These are phyloP conservation scores for Fusarium lateritium DNA, from an alignment of 2,329 filamentous ascomycete species.

Conservation along the genomic window DNA sequence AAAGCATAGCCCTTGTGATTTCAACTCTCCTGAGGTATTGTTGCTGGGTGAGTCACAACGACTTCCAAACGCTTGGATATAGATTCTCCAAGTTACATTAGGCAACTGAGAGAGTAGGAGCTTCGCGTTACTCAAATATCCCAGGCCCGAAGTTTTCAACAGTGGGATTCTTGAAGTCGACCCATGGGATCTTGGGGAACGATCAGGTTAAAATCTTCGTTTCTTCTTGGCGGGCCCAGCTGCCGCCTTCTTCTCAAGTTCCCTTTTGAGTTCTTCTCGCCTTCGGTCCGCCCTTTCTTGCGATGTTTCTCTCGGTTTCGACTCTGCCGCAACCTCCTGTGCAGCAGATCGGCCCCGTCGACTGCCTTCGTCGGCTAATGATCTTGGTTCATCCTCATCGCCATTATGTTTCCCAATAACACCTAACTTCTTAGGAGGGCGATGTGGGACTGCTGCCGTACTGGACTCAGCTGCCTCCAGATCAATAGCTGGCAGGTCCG, in stretches of 20 bases:
- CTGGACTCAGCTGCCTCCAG: conserved; percentile 15
- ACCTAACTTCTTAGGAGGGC: conserved; percentile 51
- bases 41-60: background rate
- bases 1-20: background rate
- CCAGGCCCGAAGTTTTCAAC: background rate
- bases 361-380: conserved; percentile 34
- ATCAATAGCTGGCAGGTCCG: conserved; percentile 13
- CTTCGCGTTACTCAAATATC: background rate
- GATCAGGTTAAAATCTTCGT: conserved; percentile 62
- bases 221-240: conserved; percentile 70
- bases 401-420: conserved; percentile 54
- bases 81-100: background rate
- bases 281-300: conserved; percentile 65
- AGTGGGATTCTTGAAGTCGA: too few species aligned
- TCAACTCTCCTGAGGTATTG: too few species aligned
- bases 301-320: conserved; percentile 59
- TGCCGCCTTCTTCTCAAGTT: conserved; percentile 65
- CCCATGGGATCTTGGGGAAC: background rate
- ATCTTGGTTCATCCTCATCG: conserved; percentile 10
- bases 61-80: background rate
- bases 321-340: conserved; percentile 47
- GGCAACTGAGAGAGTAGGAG: background rate
- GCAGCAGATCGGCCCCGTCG: conserved; percentile 40
- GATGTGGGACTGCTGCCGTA: conserved; percentile 18
- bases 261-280: conserved; percentile 65